phyloP scores from a whole-genome alignment of 2,329 filamentous ascomycete genomes.

The Claviceps quebecensis region DNA sequence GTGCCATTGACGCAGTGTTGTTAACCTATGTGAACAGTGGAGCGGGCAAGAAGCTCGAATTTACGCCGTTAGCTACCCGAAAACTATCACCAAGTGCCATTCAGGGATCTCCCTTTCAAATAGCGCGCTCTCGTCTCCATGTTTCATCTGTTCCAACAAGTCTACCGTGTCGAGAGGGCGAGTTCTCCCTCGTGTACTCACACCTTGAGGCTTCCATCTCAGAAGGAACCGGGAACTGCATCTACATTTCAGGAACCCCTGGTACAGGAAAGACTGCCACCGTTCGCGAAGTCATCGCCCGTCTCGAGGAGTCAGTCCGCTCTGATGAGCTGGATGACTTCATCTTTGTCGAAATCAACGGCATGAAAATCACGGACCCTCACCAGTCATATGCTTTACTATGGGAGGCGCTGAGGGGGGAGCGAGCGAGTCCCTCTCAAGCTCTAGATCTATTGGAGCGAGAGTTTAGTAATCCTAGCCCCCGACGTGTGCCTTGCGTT shows the following conservation, averaged over 20 bases:
- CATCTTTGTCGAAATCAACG: constrained; percentile 98
- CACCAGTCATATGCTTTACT: constrained; percentile 90
- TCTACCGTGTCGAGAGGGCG: constrained; percentile 79
- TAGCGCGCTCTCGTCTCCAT: constrained; percentile 77
- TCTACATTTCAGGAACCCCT: constrained; percentile 97
- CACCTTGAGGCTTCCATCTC: constrained; percentile 90
- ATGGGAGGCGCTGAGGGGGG: constrained; percentile 90
- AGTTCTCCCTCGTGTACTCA: constrained; percentile 84
- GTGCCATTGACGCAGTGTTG: constrained; percentile 14
- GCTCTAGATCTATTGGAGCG: constrained; percentile 81
- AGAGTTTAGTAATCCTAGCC: constrained; percentile 85
- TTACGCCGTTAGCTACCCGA: constrained; percentile 86
- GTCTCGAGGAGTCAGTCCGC: constrained; percentile 74
- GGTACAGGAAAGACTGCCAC: constrained; percentile 97
- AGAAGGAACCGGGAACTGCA: constrained; percentile 86
- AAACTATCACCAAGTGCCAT: constrained; percentile 62
- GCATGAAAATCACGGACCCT: constrained; percentile 98
- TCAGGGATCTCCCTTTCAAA: constrained; percentile 76
- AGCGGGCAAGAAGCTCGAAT: constrained; percentile 63
- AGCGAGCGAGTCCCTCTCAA: constrained; percentile 82
- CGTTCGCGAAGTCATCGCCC: constrained; percentile 83
- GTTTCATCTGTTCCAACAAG: constrained; percentile 85
- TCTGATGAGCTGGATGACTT: constrained; percentile 94
- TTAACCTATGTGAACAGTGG: constrained; percentile 36
- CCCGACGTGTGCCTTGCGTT: constrained; percentile 83